A percentile compares a stretch with the other conserved stretches of the same genome.
These are phyloP conservation scores for Avena atlantica DNA, from an alignment of 176 grass and related monocot species.

Conservation along the genomic window DNA sequence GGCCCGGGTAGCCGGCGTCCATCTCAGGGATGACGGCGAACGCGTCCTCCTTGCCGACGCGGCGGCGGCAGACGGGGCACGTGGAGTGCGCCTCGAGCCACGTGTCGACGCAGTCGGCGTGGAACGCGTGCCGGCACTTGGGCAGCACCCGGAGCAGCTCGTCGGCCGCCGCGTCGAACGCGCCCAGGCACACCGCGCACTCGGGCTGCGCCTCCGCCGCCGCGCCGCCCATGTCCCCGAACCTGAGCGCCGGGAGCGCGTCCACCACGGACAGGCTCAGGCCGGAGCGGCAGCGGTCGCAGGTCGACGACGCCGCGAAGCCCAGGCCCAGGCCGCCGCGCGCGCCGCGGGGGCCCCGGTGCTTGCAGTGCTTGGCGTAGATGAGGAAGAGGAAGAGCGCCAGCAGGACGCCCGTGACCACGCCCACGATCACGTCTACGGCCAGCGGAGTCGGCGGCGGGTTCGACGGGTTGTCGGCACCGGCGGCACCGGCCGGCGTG, in stretches of 20 bases:
- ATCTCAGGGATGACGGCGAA: background rate
- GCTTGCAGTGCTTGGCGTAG: constrained; percentile 55
- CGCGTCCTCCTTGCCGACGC: constrained; percentile 32
- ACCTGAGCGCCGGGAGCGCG: constrained; percentile 39
- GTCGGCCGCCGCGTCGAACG: constrained; percentile 40
- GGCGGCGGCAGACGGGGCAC: constrained; percentile 56
- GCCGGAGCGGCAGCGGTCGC: constrained; percentile 37
- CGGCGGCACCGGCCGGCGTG: background rate
- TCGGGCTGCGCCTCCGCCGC: constrained; percentile 12
- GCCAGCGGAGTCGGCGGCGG: background rate
- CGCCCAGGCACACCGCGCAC: constrained; percentile 57
- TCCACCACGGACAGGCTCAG: constrained; percentile 32
- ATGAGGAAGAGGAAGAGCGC: constrained; percentile 55
- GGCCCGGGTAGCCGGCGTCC: constrained; percentile 7
- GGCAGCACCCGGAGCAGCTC: constrained; percentile 60
- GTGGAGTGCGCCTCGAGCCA: constrained; percentile 49
- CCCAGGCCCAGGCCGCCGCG: constrained; percentile 13
- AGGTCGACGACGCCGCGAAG: constrained; percentile 21
- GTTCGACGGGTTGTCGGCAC: background rate
- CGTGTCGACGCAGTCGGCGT: constrained; percentile 55
- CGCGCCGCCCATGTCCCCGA: constrained; percentile 15
- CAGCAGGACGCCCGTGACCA: constrained; percentile 37
- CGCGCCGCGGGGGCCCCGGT: constrained; percentile 16
- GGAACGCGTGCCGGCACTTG: constrained; percentile 53
- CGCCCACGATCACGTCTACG: constrained; percentile 32